These are phyloP conservation scores for Onygenales sp. DNA, from an alignment of 2,329 filamentous ascomycete species.

Conservation along the genomic window DNA sequence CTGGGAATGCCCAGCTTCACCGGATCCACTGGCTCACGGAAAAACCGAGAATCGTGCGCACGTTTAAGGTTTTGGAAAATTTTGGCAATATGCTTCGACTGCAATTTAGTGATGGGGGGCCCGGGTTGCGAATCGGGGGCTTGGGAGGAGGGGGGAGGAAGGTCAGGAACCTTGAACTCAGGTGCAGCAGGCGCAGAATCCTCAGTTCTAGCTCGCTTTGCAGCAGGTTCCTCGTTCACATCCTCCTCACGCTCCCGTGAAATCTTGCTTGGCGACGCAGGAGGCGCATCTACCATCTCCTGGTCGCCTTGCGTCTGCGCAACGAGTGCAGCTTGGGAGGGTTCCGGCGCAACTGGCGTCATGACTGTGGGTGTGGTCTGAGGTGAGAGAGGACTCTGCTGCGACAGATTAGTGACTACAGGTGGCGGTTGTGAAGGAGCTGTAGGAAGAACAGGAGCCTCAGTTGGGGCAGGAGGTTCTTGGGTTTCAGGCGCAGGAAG, in stretches of 20 bases:
- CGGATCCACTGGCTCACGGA: constrained; percentile 66
- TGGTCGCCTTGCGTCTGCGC: constrained; percentile 30
- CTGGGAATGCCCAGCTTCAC: constrained; percentile 67
- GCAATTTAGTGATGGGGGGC: constrained; percentile 30
- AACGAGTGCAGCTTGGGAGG: constrained; percentile 12
- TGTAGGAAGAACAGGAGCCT: neutral
- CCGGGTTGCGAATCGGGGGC: constrained; percentile 19
- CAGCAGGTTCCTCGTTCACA: constrained; percentile 49
- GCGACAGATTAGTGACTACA: neutral
- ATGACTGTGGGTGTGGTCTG: neutral
- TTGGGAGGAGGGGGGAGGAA: constrained; percentile 27
- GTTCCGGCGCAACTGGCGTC: constrained; percentile 2
- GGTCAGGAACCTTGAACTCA: constrained; percentile 37
- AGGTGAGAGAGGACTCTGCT: neutral
- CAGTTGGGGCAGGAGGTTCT: neutral
- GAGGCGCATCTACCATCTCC: constrained; percentile 46
- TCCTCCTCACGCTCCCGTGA: constrained; percentile 73
- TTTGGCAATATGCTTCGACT: constrained; percentile 33
- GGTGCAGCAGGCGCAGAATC: constrained; percentile 35
- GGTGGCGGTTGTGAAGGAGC: neutral
- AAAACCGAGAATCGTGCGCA: constrained; percentile 68
- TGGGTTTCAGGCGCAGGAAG: neutral
- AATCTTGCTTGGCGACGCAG: constrained; percentile 46
- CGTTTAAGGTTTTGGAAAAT: constrained; percentile 57
- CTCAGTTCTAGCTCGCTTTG: constrained; percentile 74